Evolutionary conservation across 1,139 yeast species (phyloP), one percentile per base, ranked within the genome.

Genomic region (Suhomyces coccinellae): DNA sequence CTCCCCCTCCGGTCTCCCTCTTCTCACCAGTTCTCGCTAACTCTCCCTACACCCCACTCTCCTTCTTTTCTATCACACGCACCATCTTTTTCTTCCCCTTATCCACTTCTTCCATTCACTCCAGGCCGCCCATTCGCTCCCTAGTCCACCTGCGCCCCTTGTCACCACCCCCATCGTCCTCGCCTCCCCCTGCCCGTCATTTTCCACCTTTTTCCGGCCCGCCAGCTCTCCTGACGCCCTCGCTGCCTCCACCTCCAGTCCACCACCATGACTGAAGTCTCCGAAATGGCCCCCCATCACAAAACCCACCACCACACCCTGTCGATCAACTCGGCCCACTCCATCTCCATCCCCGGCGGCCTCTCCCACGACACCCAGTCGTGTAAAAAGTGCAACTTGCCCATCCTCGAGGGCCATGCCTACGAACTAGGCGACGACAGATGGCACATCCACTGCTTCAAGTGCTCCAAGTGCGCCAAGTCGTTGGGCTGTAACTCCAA

Each of bases 381-480:
- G 22, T 74, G 79, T 52, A 74, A 74, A 50, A 71, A 71, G 52
- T 74, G 79, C 53, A 59, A 62, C 49, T 55, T 59, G 35, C 66
- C 81, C 31, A 85, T 86, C 38, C 71, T 73, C 15, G 88, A 84
- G 52, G 93, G 91, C 17, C 93, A 86, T 55, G 93, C 93, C 6
- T 86, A 85, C 57, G 93, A 86, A 58, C 64, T 85, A 45, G 96
- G 97, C 22, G 95, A 87, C 42, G 93, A 89, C 62, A 80, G 96
- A 54, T 93, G 99, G 99, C 99, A 93, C 63, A 87, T 89, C 45
- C 81, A 85, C 52, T 93, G 98, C 66, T 95, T 93, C 67, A 79
- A 83, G 45, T 93, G 99, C 66, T 85, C 95, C 47, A 85, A 86
- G 55, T 93, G 99, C 65, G 75, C 78, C 35, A 76, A 80, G 52